These are phyloP conservation scores for Leucosporidium creatinivorum DNA, from an alignment of 768 basidiomycete species.

Conservation along the genomic window DNA sequence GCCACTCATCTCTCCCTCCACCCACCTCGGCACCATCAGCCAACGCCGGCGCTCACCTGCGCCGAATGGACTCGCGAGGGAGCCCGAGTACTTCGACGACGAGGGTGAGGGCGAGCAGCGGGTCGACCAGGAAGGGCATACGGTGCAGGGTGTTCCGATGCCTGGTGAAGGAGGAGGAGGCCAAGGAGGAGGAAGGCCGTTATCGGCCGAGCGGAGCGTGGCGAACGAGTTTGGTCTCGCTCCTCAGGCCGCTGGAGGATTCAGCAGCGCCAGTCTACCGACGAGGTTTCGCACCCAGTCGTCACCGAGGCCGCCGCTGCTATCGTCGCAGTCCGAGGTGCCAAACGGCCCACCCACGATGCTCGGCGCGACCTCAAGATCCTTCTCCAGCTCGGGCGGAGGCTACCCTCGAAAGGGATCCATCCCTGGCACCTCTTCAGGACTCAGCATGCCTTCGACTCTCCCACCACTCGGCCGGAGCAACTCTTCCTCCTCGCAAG, in stretches of 20 bases:
- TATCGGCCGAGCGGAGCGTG: neutral
- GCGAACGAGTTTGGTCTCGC: neutral
- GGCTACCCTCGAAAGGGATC: no score
- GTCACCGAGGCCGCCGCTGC: conserved; percentile 26
- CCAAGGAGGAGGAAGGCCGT: no score
- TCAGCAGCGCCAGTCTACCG: conserved; percentile 11
- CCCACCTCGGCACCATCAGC: conserved; percentile 18
- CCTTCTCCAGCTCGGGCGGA: neutral
- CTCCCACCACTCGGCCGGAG: conserved; percentile 8
- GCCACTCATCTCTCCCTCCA: neutral
- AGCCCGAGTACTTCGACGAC: neutral
- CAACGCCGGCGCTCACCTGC: conserved; percentile 5
- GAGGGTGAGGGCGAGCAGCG: neutral
- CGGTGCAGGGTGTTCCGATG: no score
- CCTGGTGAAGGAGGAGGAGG: no score
- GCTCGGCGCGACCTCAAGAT: neutral
- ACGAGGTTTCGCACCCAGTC: conserved; percentile 26
- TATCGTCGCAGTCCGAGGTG: conserved; percentile 10
- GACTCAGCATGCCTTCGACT: no score
- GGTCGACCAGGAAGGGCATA: neutral
- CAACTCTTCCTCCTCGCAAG: conserved; percentile 17
- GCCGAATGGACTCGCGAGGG: neutral
- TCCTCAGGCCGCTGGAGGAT: neutral
- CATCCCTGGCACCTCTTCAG: no score
- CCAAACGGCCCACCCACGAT: neutral